A percentile compares a stretch with the other conserved stretches of the same genome.
Evolutionary conservation across 164 flowering plant genomes (phyloP).

Genomic region (Santalum album): DNA sequence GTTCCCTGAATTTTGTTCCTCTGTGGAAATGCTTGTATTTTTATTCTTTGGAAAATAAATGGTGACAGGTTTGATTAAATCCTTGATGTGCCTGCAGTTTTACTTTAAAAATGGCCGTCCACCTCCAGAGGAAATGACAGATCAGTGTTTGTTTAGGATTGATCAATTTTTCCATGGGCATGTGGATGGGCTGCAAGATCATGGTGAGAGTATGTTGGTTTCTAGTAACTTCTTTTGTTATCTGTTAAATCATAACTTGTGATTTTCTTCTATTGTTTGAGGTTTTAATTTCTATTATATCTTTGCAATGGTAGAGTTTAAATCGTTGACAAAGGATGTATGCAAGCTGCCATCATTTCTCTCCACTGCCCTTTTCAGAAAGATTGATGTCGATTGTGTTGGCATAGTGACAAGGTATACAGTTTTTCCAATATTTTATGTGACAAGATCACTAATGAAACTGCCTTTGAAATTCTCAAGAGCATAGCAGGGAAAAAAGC

Average conservation of each 20-base stretch:
- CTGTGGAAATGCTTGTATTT: too few species aligned
- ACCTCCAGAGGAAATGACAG: conserved; percentile 71
- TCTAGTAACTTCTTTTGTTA: too few species aligned
- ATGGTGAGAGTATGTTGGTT: too few species aligned
- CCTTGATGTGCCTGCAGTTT: too few species aligned
- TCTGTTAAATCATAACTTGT: too few species aligned
- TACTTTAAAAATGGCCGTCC: conserved; percentile 95
- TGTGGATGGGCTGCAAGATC: conserved; percentile 61
- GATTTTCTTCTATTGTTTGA: too few species aligned
- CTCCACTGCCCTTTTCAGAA: conserved; percentile 69
- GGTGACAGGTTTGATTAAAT: too few species aligned
- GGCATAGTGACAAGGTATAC: conserved; percentile 73
- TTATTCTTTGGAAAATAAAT: too few species aligned
- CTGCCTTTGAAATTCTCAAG: background rate
- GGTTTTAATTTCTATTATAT: too few species aligned
- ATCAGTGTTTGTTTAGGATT: conserved; percentile 50
- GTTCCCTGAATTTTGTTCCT: too few species aligned
- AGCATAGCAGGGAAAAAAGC: too few species aligned
- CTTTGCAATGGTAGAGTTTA: conserved; percentile 90
- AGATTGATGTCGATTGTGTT: conserved; percentile 56
- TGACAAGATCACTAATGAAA: background rate
- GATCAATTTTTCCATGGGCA: conserved; percentile 68
- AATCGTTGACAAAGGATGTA: conserved; percentile 66
- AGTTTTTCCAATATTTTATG: too few species aligned
- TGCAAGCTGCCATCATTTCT: conserved; percentile 96